phyloP scores from a whole-genome alignment of 345 rosid genomes.

The Melastoma malabathricum region DNA sequence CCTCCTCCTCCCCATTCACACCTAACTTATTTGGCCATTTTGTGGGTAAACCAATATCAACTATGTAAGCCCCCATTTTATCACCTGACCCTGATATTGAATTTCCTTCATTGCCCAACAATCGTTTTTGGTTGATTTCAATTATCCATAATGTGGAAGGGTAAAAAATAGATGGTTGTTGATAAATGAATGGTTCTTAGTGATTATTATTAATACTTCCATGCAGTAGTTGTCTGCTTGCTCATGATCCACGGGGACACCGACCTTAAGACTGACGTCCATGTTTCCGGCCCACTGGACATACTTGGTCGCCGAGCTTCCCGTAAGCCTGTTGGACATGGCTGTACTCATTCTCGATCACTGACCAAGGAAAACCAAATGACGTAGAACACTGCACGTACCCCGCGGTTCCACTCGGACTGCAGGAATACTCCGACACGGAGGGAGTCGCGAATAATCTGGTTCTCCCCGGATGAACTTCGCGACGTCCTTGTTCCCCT shows the following conservation, averaged over 20 bases:
- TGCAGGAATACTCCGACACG: constrained; percentile 53
- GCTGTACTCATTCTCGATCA: constrained; percentile 70
- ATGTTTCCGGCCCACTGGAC: constrained; percentile 63
- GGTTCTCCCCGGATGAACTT: constrained; percentile 29
- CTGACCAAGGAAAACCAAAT: neutral
- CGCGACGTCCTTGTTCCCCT: constrained; percentile 31
- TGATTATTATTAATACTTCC: too few species aligned
- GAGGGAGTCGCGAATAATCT: constrained; percentile 38
- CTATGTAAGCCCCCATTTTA: too few species aligned
- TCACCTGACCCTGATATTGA: too few species aligned
- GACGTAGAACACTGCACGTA: constrained; percentile 6
- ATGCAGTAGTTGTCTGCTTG: constrained; percentile 65
- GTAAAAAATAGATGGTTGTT: too few species aligned
- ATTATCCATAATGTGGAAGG: too few species aligned
- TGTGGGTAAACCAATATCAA: too few species aligned
- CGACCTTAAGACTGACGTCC: constrained; percentile 36
- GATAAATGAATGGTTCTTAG: too few species aligned
- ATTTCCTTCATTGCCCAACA: too few species aligned
- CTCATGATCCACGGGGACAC: constrained; percentile 97
- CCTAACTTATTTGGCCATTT: too few species aligned
- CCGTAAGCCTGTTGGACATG: constrained; percentile 53
- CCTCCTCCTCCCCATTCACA: too few species aligned
- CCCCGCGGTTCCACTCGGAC: constrained; percentile 73
- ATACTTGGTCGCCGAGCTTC: constrained; percentile 45
- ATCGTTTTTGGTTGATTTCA: too few species aligned